These are phyloP conservation scores for Fusarium temperatum DNA, from an alignment of 2,329 filamentous ascomycete genomes.

Conservation along the genomic window DNA sequence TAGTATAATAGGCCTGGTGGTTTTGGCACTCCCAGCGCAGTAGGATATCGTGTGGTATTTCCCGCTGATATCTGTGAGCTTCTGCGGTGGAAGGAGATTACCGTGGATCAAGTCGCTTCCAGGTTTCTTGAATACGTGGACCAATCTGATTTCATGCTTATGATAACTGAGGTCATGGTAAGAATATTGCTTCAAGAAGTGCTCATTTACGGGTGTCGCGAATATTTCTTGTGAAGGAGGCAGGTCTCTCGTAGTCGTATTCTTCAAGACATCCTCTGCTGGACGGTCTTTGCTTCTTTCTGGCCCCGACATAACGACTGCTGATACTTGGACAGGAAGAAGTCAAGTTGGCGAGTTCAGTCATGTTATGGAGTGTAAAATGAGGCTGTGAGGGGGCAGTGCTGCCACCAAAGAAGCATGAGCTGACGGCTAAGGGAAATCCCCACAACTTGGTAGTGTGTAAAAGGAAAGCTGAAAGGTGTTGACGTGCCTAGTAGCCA, in stretches of 20 bases:
- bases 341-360: not conserved
- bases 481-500: not conserved
- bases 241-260: too few relatives aligned
- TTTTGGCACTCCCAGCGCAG: not conserved
- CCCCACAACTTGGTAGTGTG: not conserved
- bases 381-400: not conserved
- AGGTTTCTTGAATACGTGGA: not conserved
- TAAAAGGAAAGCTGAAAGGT: not conserved
- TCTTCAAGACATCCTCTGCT: rapidly evolving
- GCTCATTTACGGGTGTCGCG: not conserved
- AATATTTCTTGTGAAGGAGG: not conserved
- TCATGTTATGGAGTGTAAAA: not conserved
- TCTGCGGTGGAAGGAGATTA: not conserved
- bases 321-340: not conserved
- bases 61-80: not conserved
- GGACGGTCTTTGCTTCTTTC: rapidly evolving
- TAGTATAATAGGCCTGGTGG: not conserved
- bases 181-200: rapidly evolving
- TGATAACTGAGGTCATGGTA: rapidly evolving
- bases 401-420: not conserved
- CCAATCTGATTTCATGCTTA: not conserved
- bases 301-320: rapidly evolving
- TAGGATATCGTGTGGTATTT: not conserved
- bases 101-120: not conserved
- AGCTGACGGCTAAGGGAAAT: not conserved